phyloP scores from a whole-genome alignment of 306 rosid species.

The Quercus aquifolioides region DNA sequence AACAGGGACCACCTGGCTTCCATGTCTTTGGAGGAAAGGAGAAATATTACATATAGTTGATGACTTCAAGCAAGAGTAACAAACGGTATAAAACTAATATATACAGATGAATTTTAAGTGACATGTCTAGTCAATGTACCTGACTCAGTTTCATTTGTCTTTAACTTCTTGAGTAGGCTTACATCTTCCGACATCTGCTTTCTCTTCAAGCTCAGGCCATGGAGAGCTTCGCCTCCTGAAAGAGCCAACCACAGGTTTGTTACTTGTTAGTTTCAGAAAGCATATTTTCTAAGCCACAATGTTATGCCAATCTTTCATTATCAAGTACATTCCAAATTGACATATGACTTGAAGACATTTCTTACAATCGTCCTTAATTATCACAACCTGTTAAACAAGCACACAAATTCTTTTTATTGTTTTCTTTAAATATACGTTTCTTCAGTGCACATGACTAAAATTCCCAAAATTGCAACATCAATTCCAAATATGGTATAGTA shows the following conservation, averaged over 20 bases:
- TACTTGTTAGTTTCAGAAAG: not conserved
- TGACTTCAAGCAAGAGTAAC: not conserved
- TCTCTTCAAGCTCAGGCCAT: constrained; percentile 53
- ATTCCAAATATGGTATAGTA: not conserved
- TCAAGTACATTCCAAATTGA: not conserved
- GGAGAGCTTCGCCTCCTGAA: constrained; percentile 19
- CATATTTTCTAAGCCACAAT: not conserved
- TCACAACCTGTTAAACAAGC: too few species aligned
- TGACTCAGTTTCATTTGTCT: constrained; percentile 49
- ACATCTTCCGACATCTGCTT: constrained; percentile 47
- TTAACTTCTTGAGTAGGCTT: constrained; percentile 56
- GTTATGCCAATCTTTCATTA: not conserved
- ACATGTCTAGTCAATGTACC: constrained; percentile 27
- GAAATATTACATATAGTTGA: not conserved
- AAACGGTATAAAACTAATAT: not conserved
- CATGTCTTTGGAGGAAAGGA: not conserved
- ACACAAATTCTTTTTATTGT: not conserved
- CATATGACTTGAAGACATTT: not conserved
- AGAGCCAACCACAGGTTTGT: not conserved
- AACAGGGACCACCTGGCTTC: not conserved
- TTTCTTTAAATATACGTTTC: not conserved
- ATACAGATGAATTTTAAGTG: not conserved
- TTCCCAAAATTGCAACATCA: not conserved
- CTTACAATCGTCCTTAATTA: too few species aligned
- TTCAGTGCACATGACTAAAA: not conserved